Base-by-base conservation (phyloP, 805 yeast species). In the Metschnikowia proteae region DNA sequence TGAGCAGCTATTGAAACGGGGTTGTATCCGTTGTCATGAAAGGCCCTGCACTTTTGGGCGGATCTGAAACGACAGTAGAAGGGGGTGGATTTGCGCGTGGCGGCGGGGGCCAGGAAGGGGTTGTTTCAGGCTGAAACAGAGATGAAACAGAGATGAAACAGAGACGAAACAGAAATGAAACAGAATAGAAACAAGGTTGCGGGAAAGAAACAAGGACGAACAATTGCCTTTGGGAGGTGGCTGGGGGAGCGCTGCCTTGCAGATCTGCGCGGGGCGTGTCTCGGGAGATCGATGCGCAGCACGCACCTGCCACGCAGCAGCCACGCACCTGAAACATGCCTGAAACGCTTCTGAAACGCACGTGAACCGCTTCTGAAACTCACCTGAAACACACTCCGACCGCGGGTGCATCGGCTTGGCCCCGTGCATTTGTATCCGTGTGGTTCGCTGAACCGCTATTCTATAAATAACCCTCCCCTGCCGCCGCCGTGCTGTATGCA, bases 221-320 rank as follows among this genome's bases (percentile, higher is more conserved):
- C 13, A 36, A 23, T 36, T 17, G 17, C 17, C 17, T 17, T 17
- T 17, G 17, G 17, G 17, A 17, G 2, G 17, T 17, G 17, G 17
- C 17, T 17, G 17, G 17, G 17, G 17, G 17, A 17, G 17, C 17
- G 17, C 17, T 17, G 17, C 43, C n/a, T 35, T 29, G 43, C 43
- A 39, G 35, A 30, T 30, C 35, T 30, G 29, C 43, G 43, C 35
- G 35, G 8, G 40, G 40, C 40, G 43, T 39, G 43, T 8, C 7
- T 10, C 35, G n/a, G 27, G 28, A 29, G 34, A 30, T 11, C 9
- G 28, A 10, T 36, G 34, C 34, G 35, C 43, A 39, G 34, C 10
- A 17, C 28, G 11, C 23, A 17, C 17, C 17, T 17, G 17, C 17
- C 17, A 17, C 17, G 17, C 17, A 17, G 17, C 17, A 17, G 39